A percentile compares a stretch with the other conserved stretches of the same genome.
Evolutionary conservation across 2,329 filamentous ascomycete genomes (phyloP).

Genomic region (Akanthomyces uredinophilus): DNA sequence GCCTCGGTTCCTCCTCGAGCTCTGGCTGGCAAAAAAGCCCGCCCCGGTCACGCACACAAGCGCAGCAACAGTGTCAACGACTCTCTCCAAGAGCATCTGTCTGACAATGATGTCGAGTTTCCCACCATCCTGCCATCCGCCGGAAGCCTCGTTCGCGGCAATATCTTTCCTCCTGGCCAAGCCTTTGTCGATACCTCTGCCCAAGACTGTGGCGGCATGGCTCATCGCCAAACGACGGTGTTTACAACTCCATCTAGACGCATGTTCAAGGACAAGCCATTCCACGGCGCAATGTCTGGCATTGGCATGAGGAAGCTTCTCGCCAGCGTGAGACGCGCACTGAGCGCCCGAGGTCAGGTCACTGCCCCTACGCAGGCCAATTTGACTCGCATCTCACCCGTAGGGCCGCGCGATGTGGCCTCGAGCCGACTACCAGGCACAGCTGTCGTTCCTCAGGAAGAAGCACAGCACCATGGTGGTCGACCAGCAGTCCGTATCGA

Average conservation of each 20-base stretch:
- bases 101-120: slow-evolving; percentile 52
- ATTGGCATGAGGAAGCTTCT: slow-evolving; percentile 82
- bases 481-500: slow-evolving; percentile 67
- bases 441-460: slow-evolving; percentile 54
- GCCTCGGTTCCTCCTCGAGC: slow-evolving; percentile 55
- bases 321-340: slow-evolving; percentile 75
- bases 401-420: slow-evolving; percentile 48
- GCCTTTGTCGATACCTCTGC: slow-evolving; percentile 68
- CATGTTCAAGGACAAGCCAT: slow-evolving; percentile 43
- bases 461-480: slow-evolving; percentile 37
- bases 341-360: slow-evolving; percentile 57
- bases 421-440: slow-evolving; percentile 56
- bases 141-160: slow-evolving; percentile 82
- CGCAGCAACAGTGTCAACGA: slow-evolving; percentile 85
- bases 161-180: slow-evolving; percentile 75
- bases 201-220: slow-evolving; percentile 40
- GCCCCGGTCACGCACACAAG: slow-evolving; percentile 61
- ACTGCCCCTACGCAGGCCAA: slow-evolving; percentile 41
- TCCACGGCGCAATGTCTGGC: slow-evolving; percentile 57
- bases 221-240: slow-evolving; percentile 50
- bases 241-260: slow-evolving; percentile 36
- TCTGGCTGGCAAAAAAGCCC: slow-evolving; percentile 53
- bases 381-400: slow-evolving; percentile 43
- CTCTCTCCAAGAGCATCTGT: slow-evolving; percentile 66
- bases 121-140: slow-evolving; percentile 63